Evolutionary conservation across 1,284 basidiomycete genomes (phyloP).

Genomic region (Microstroma glucosiphilum): DNA sequence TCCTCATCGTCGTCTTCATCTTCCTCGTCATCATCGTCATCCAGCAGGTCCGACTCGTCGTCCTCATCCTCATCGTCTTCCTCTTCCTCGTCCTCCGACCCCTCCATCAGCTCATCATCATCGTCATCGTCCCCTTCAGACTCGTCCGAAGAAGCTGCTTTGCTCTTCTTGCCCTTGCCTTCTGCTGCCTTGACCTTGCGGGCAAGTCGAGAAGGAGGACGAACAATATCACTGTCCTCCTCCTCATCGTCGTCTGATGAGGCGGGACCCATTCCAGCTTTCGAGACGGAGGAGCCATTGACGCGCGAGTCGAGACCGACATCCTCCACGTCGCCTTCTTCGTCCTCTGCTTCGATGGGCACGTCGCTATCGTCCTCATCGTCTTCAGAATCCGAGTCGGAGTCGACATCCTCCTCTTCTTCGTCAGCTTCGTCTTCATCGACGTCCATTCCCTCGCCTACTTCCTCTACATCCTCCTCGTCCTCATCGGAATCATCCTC

Average conservation of each 20-base stretch:
- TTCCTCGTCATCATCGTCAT: conserved; percentile 41
- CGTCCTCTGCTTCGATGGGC: conserved; percentile 6
- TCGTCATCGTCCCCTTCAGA: conserved; percentile 7
- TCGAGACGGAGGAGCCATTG: background rate
- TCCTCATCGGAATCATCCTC: conserved; percentile 17
- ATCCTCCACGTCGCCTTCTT: conserved; percentile 8
- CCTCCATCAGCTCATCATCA: conserved; percentile 7
- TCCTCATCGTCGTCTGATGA: background rate
- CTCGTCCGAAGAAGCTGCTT: background rate
- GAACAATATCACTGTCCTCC: background rate
- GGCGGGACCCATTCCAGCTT: background rate
- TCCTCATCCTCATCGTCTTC: conserved; percentile 60
- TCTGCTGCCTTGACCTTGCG: background rate
- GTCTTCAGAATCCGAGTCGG: conserved; percentile 58
- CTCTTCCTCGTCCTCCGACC: conserved; percentile 56
- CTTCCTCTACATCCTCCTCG: conserved; percentile 10
- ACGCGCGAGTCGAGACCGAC: conserved; percentile 6
- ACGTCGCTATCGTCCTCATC: conserved; percentile 34
- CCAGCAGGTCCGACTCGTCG: conserved; percentile 58
- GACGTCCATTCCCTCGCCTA: conserved; percentile 9
- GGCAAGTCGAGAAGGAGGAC: background rate
- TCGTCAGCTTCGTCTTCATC: conserved; percentile 29
- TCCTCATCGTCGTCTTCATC: conserved; percentile 14
- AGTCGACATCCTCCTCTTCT: conserved; percentile 60
- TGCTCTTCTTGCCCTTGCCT: background rate